Evolutionary conservation across 306 rosid genomes (phyloP).

Genomic region (Abrus precatorius): DNA sequence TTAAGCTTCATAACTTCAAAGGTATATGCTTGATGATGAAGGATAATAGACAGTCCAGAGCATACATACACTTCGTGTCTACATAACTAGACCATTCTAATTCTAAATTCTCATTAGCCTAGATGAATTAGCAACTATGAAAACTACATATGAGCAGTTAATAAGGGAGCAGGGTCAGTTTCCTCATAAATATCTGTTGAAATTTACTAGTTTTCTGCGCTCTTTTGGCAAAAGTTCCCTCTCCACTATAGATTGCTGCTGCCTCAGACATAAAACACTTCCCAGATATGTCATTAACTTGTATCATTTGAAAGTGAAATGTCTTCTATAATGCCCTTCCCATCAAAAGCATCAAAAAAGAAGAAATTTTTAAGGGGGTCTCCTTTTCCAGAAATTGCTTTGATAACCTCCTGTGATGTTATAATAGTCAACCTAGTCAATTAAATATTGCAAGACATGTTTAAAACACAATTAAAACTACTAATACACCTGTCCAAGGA

Average conservation of each 20-base stretch:
- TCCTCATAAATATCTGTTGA: slow-evolving; percentile 16
- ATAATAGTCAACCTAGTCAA: slow-evolving; percentile 21
- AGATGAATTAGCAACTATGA: slow-evolving; percentile 27
- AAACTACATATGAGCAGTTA: background rate
- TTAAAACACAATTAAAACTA: background rate
- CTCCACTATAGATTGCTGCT: background rate
- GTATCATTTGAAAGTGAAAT: slow-evolving; percentile 51
- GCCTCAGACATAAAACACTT: background rate
- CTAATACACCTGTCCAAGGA: slow-evolving; percentile 87
- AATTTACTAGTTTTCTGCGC: slow-evolving; percentile 12
- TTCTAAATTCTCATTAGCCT: slow-evolving; percentile 15
- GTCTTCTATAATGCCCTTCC: slow-evolving; percentile 90
- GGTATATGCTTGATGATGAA: background rate
- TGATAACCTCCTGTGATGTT: slow-evolving; percentile 84
- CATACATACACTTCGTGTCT: slow-evolving; percentile 36
- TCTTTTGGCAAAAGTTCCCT: slow-evolving; percentile 16
- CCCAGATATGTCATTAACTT: background rate
- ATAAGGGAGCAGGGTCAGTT: slow-evolving; percentile 42
- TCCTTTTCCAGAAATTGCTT: slow-evolving; percentile 93
- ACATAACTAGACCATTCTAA: background rate
- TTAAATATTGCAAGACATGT: background rate
- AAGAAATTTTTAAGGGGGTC: slow-evolving; percentile 85
- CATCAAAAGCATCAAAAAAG: slow-evolving; percentile 87
- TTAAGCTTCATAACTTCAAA: background rate
- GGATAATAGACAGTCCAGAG: background rate